Base-by-base conservation (phyloP, 2,329 filamentous ascomycete species). In the Nemania abortiva region DNA sequence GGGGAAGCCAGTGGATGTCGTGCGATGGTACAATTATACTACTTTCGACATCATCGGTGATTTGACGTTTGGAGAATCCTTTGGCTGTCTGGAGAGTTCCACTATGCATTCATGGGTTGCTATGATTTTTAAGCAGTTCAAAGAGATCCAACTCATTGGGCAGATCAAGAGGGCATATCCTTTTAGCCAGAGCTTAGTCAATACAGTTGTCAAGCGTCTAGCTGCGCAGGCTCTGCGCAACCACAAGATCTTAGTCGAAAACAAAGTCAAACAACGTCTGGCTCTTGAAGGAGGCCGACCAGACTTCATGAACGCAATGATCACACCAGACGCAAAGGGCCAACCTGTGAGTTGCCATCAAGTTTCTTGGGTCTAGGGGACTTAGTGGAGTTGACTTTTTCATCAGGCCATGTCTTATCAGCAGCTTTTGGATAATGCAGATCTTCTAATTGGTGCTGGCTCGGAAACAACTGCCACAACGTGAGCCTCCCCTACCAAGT, bases 11-110 rank as follows among this genome's bases (percentile, higher is more conserved):
- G n/a, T 20, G 20, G 42, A 47, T 20, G 42, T 47, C 9, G 42
- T 47, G n/a, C 42, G n/a, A 47, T 47, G 42, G 42, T 47, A 47
- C 42, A 47, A 47, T 9, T 47, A 47, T 18, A 47, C 42, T 2
- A 47, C 42, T n/a, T 47, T 47, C n/a, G 42, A 47, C 42, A 47
- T 47, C n/a, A 47, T 47, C n/a, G 42, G 42, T 6, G 42, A 47
- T 18, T 20, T 47, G 42, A 47, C 42, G 3, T 47, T 47, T 47
- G 42, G 42, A 10, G 42, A 47, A 47, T 6, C 42, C 6, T 47
- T 47, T 47, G 42, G 42, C 9, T 47, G 42, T 18, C n/a, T 47
- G 6, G 42, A 47, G 18, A 47, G 9, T 20, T 47, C 42, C 2
- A 47, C 5, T 20, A 15, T 47, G 6, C 42, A 47, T 47, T 6